A percentile compares a stretch with the other conserved stretches of the same genome.
These are phyloP conservation scores for Wickerhamiella sorbophila DNA, from an alignment of 805 yeast genomes.

Conservation along the genomic window DNA sequence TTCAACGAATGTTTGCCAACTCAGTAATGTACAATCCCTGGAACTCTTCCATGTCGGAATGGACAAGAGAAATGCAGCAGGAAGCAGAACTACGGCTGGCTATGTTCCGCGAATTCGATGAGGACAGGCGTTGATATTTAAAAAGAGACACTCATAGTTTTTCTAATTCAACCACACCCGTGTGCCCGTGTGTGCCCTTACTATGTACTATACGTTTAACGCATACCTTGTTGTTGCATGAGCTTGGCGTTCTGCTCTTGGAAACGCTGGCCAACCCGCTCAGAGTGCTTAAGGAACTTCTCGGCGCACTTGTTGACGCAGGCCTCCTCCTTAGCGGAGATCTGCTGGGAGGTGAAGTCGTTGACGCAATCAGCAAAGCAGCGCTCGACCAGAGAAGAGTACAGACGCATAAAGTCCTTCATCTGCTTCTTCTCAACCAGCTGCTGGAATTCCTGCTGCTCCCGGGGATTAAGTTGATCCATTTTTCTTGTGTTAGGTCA, in stretches of 20 bases:
- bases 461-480: conserved; percentile 92
- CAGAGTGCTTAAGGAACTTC: conserved; percentile 94
- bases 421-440: conserved; percentile 94
- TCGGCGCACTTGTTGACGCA: conserved; percentile 91
- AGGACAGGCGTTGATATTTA: too few species aligned
- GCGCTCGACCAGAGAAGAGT: conserved; percentile 89
- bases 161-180: too few species aligned
- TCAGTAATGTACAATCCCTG: conserved; percentile 69
- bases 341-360: conserved; percentile 86
- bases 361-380: conserved; percentile 97
- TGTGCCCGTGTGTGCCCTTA: neutral
- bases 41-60: conserved; percentile 43
- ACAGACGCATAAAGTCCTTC: conserved; percentile 96
- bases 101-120: neutral
- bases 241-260: conserved; percentile 69
- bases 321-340: conserved; percentile 69
- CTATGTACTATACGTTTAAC: neutral
- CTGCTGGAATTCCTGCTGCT: conserved; percentile 93
- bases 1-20: conserved; percentile 68
- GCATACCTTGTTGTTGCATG: conserved; percentile 12
- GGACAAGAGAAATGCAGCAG: conserved; percentile 57
- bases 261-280: conserved; percentile 97
- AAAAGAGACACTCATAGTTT: too few species aligned
- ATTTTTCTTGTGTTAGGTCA: conserved; percentile 27
- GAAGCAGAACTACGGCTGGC: conserved; percentile 33